Base-by-base conservation (phyloP, 768 basidiomycete species). In the Russula foetens region DNA sequence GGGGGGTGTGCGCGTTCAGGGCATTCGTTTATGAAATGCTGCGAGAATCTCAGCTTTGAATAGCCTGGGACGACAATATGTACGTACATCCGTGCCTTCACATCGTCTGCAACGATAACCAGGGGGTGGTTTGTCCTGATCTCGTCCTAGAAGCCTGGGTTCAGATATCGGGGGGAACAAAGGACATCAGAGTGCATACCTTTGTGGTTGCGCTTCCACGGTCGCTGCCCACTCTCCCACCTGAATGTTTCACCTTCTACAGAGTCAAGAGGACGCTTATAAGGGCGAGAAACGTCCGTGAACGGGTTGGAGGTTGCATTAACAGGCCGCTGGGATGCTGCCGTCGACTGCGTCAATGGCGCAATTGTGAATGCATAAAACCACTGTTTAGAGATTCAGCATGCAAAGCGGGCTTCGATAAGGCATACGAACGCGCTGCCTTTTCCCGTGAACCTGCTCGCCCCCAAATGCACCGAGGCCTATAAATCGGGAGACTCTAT, bases 341-440 rank as follows among this genome's bases (percentile, higher is more conserved):
- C 71, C 12, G 69, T 72, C 26, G 71, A 66, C 5, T 76, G 67
- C 24, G 75, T 71, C 46, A 78, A 76, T 2, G 91, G 84, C 0
- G 82, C 73, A 53, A 99, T 89, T 26, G 83, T 85, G 72, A 98
- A 98, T 2, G 97, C 97, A 74, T 99, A 99, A 75, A 97, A 98
- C 88, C 92, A 98, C 95, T 98, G 66, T 21, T 59, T 47, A 9
- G 0, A 41, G 57, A 47, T 39, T 53, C 63, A 55, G 64, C 19
- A 53, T 29, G 49, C 38, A 60, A 28, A 45, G 35, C 24, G 19
- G 51, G 53, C 33, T 11, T 19, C 12, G 31, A 35, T 19, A 56
- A 38, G 39, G 17, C 17, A 77, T 86, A 21, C 60, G 49, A 66
- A 96, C 95, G 67, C 95, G 79, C 67, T 88, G 89, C 72, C 94